Evolutionary conservation across 2,329 filamentous ascomycete species (phyloP).

Genomic region (Colletotrichum aenigma): DNA sequence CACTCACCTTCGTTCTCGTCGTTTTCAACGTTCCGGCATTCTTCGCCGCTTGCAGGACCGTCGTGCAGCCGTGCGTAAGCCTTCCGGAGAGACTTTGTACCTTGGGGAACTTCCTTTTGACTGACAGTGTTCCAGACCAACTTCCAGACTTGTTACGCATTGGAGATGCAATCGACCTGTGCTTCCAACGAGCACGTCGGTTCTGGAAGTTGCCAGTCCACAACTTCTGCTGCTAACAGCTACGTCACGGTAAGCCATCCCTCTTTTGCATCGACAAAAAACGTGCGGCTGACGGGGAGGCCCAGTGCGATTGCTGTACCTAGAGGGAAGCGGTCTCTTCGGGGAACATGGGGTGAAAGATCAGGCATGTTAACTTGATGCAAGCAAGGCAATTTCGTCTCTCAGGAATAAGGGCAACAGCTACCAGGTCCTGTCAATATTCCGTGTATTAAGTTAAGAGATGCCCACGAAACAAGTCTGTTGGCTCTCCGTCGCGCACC

Average conservation of each 20-base stretch:
- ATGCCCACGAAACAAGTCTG: not conserved
- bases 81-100: fast-evolving
- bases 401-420: not conserved
- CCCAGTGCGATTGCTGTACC: not conserved
- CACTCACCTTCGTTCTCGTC: not conserved
- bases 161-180: not conserved
- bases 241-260: not conserved
- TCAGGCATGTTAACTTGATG: not conserved
- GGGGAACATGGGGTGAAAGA: fast-evolving
- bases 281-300: not conserved
- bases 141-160: not conserved
- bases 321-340: not conserved
- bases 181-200: not conserved
- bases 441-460: not conserved
- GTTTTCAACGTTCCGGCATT: not conserved
- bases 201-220: not conserved
- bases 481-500: not conserved
- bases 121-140: not conserved
- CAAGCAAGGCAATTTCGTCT: not conserved
- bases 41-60: not conserved
- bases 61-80: not conserved
- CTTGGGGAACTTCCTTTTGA: not conserved
- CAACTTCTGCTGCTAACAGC: not conserved
- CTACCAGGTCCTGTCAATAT: not conserved
- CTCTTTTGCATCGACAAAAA: not conserved